Evolutionary conservation across 192 early-diverging fungal species (phyloP), one percentile per base, ranked within the genome.

Genomic region (Backusella macrospora): DNA sequence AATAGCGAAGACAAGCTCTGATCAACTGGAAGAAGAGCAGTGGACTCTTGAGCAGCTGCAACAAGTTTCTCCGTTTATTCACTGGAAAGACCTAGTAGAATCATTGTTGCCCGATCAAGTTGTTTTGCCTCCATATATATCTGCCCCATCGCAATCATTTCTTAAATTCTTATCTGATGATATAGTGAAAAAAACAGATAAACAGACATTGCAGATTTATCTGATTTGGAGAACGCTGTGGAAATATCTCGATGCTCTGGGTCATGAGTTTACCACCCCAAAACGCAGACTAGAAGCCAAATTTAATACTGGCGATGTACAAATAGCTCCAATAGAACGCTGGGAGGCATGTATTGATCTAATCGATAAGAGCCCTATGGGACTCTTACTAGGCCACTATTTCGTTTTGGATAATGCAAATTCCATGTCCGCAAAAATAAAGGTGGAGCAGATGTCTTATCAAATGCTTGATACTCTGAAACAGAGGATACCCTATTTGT

Each of bases 151-250:
- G 7, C 59, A 46, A 13, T 26, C 18, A 4, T 74, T 74, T 52
- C 49, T 74, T 52, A 45, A 21, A 5, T 39, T 42, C 14, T 67
- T 74, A 37, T 63, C 59, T 2, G 34, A 64, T 6, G 71, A 72
- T n/a, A 62, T 88, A 21, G 45, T 88, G 9, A 52, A 70, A 15
- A 76, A 80, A 7, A 81, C 85, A 0, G 76, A 77, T 5, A 46
- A 79, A 0, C 23, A 74, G 26, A 82, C 79, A 1, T 23, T 89
- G 1, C 82, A 87, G 55, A 77, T 73, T 40, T 89, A 89, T 68
- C 84, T 89, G 37, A 77, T 81, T 15, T 89, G 87, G 87, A 74
- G 81, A 55, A 65, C 81, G 18, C 74, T 89, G 39, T 72, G 72
- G 46, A 46, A 14, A 18, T 85, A 84, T 44, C 71, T 80, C 1